Conservation (phyloP, 169 alveolate genomes). For the Eimeria tenella region DNA sequence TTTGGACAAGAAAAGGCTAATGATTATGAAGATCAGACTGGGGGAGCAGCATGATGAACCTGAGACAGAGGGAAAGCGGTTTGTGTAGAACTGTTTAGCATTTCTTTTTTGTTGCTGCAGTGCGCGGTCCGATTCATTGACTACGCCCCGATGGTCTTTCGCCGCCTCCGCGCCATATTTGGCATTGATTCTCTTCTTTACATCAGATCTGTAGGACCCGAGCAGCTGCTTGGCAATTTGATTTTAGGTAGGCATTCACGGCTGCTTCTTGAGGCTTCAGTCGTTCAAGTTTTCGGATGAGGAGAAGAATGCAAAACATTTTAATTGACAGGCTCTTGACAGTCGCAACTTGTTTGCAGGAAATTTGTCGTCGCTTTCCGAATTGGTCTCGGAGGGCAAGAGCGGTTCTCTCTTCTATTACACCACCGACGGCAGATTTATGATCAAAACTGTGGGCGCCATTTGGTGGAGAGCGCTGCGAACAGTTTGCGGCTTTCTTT, state of each 20-base stretch:
- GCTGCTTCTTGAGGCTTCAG: not conserved
- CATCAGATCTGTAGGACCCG: constrained; percentile 97
- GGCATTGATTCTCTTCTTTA: constrained; percentile 94
- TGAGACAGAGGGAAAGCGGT: not conserved
- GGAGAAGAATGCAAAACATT: not conserved
- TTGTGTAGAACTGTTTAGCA: not conserved
- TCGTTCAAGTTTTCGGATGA: not conserved
- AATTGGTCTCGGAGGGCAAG: constrained; percentile 96
- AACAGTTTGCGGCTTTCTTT: not conserved
- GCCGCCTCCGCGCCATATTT: constrained; percentile 92
- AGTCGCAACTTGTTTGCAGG: constrained; percentile 87
- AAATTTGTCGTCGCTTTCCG: constrained; percentile 95
- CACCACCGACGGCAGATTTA: constrained; percentile 88
- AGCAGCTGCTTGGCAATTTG: constrained; percentile 91
- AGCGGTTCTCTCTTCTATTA: constrained; percentile 98
- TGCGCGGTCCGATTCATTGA: constrained; percentile 89
- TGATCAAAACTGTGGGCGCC: constrained; percentile 80
- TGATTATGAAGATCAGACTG: not conserved
- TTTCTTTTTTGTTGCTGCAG: constrained; percentile 20
- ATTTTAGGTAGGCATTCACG: constrained; percentile 50
- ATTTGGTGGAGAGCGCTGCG: not conserved
- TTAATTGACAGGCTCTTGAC: not conserved
- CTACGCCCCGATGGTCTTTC: constrained; percentile 97
- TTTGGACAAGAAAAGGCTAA: not conserved
- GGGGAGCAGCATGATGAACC: not conserved